Base-by-base conservation (phyloP, 768 basidiomycete species). In the Tulasnella sp. region DNA sequence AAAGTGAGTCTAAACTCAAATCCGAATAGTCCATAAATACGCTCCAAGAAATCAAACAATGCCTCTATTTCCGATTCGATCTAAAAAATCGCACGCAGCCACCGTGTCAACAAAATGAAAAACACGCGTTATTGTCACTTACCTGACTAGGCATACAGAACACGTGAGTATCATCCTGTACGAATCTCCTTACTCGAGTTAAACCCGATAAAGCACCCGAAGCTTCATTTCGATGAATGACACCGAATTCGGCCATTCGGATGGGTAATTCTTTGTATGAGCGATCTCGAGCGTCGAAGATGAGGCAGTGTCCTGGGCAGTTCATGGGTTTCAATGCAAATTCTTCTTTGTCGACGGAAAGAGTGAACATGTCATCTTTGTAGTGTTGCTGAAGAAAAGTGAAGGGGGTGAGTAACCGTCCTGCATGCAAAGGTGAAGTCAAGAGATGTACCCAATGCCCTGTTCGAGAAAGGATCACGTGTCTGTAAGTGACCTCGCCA, bases 301-400 rank as follows among this genome's bases (percentile, higher is more conserved):
- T 87, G 44, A 98, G 66, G 65, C 87, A 91, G 64, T 98, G 95
- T 4, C 92, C 92, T 0, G 87, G 95, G 70, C 95, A 98, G 67
- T 99, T 99, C 95, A 99, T 99, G 16, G 95, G 95, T 68, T 98
- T 95, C 53, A 98, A 73, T 0, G 76, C 93, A 78, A 89, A 99
- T 62, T 77, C 77, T 68, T 96, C 91, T 69, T 98, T 96, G 67
- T 99, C 95, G 51, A 96, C 68, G 52, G 92, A 85, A 53, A 98
- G 79, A 39, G 73, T 65, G 70, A 98, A 99, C 95, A 99, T 99
- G 67, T 89, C 91, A 48, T 98, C 92, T 64, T 84, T 81, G 72
- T 96, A 99, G 64, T 98, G 93, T 61, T 88, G 78, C 93, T 86
- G 95, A 64, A 96, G 95, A 16, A 25, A 5, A 20, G 25, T 15